phyloP scores from a whole-genome alignment of 1,284 basidiomycete species.

The Vanrija sp. region DNA sequence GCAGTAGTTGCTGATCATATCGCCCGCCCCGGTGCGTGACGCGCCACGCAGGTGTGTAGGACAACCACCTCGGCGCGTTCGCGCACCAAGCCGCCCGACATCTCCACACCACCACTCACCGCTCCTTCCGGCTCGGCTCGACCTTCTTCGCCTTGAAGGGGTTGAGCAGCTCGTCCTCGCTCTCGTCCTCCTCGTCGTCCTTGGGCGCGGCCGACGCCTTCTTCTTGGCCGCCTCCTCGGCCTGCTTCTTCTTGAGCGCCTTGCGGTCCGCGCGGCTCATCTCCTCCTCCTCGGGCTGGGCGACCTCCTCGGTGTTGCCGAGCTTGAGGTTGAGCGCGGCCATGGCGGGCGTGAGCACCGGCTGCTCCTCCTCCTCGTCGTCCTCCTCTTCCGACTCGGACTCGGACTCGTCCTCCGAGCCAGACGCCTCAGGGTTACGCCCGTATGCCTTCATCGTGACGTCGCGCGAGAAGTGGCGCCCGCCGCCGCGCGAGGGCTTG shows the following conservation, averaged over 20 bases:
- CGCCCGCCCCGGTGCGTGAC: background rate
- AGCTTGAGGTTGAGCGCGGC: conserved; percentile 44
- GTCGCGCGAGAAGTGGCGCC: conserved; percentile 68
- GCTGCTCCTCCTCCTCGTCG: conserved; percentile 18
- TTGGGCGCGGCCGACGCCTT: conserved; percentile 38
- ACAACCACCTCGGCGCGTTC: background rate
- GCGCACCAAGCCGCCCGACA: background rate
- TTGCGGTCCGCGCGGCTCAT: conserved; percentile 63
- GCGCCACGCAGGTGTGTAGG: too few relatives aligned
- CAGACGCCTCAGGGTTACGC: conserved; percentile 10
- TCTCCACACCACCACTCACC: conserved; percentile 49
- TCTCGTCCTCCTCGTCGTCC: conserved; percentile 55
- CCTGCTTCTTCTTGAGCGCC: conserved; percentile 67
- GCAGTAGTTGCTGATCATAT: too few relatives aligned
- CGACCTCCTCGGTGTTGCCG: conserved; percentile 43
- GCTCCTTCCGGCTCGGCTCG: conserved; percentile 64
- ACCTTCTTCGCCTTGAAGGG: conserved; percentile 22
- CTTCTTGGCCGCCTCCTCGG: conserved; percentile 46
- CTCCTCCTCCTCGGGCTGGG: conserved; percentile 50
- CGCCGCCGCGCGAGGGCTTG: conserved; percentile 81
- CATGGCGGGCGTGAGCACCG: conserved; percentile 46
- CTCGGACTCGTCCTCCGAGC: conserved; percentile 30
- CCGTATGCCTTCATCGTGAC: conserved; percentile 15
- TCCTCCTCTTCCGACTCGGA: conserved; percentile 26
- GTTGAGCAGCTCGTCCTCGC: conserved; percentile 36